A percentile compares a stretch with the other conserved stretches of the same genome.
Evolutionary conservation across 352 stramenopile species (phyloP).

Genomic region (Phytopythium montanum): DNA sequence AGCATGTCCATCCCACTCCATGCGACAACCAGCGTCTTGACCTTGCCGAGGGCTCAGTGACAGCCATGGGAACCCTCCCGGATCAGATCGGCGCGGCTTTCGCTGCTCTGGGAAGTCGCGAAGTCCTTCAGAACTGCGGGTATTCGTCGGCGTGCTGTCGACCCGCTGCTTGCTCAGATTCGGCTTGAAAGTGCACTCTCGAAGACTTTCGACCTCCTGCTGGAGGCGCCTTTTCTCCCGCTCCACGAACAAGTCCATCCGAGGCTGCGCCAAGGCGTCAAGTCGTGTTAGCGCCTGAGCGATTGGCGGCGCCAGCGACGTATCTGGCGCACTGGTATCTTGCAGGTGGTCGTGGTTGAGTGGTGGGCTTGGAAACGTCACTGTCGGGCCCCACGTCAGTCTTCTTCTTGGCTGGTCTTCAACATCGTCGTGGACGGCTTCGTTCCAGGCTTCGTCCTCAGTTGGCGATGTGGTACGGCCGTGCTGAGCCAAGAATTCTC

Average conservation of each 20-base stretch:
- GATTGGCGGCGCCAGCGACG: not conserved
- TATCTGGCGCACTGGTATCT: not conserved
- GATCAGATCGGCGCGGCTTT: not conserved
- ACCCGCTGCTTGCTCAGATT: constrained; percentile 24
- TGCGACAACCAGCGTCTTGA: not conserved
- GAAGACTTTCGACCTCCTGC: constrained; percentile 52
- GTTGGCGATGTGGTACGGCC: too few species aligned
- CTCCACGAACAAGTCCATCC: constrained; percentile 51
- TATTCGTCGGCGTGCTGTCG: not conserved
- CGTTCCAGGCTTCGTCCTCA: not conserved
- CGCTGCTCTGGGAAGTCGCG: not conserved
- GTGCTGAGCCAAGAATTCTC: not conserved
- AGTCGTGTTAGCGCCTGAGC: constrained; percentile 19
- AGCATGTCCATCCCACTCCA: not conserved
- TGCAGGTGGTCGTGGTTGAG: not conserved
- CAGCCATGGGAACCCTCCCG: constrained; percentile 49
- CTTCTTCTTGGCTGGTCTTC: not conserved
- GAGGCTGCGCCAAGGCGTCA: constrained; percentile 46
- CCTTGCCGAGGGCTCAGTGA: constrained; percentile 43
- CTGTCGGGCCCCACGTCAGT: not conserved
- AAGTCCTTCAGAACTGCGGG: not conserved
- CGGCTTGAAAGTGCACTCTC: constrained; percentile 69
- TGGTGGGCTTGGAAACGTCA: not conserved
- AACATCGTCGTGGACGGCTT: too few species aligned
- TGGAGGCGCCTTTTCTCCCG: constrained; percentile 59